A percentile compares a stretch with the other conserved stretches of the same genome.
Evolutionary conservation across 1,284 basidiomycete genomes (phyloP).

Genomic region (Papiliotrema flavescens): DNA sequence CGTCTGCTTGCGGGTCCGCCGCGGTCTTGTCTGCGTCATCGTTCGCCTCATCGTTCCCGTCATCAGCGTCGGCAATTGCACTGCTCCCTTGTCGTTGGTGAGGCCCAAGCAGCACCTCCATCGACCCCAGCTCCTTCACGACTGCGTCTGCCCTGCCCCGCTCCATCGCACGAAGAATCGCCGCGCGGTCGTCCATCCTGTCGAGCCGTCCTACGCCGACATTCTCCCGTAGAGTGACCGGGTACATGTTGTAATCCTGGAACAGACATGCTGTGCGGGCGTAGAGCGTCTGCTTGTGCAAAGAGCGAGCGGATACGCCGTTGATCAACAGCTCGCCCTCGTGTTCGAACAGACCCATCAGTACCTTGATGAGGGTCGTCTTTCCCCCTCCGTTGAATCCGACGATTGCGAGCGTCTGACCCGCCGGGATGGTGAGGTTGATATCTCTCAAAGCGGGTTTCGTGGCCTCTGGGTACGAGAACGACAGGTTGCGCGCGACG

Average conservation of each 20-base stretch:
- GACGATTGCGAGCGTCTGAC: conserved; percentile 75
- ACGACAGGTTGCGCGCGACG: too few relatives aligned
- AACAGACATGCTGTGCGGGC: conserved; percentile 67
- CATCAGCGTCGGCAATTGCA: not conserved
- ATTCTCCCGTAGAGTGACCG: conserved; percentile 67
- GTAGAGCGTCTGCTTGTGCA: conserved; percentile 65
- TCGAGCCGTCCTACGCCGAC: conserved; percentile 20
- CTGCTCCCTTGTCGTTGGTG: too few relatives aligned
- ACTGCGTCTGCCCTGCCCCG: conserved; percentile 59
- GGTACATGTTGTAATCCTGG: conserved; percentile 74
- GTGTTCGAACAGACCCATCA: conserved; percentile 67
- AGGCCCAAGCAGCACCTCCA: conserved; percentile 5
- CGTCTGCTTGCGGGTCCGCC: too few relatives aligned
- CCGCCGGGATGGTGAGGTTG: conserved; percentile 63
- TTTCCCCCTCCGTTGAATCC: conserved; percentile 58
- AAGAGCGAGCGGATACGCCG: conserved; percentile 60
- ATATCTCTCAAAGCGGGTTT: conserved; percentile 55
- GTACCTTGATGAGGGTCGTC: conserved; percentile 72
- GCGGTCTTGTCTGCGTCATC: too few relatives aligned
- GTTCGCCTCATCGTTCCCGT: too few relatives aligned
- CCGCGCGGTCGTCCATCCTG: not conserved
- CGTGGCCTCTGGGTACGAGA: too few relatives aligned
- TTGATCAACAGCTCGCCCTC: conserved; percentile 64
- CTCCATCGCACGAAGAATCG: not conserved
- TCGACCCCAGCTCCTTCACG: too few relatives aligned